Base-by-base conservation (phyloP, 371 early-diverging fungal genomes). In the Saksenaea vasiformis region DNA sequence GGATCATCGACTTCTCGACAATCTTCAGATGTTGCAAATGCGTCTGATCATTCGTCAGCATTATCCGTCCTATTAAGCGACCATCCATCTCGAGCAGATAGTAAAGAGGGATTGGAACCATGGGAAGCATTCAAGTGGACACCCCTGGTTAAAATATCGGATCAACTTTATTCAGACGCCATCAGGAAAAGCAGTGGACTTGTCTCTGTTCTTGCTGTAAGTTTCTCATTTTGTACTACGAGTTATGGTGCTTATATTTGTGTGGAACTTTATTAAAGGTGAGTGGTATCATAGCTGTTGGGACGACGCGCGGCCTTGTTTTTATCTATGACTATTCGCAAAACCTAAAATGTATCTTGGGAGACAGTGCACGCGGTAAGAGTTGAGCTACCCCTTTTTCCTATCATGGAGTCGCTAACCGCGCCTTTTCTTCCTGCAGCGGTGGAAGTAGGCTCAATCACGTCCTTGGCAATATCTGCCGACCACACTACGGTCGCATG, bases 41-140 rank as follows among this genome's bases (percentile, higher is more conserved):
- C 34, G 15, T 69, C 69, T 2, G 66, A 66, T 44, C 58, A 41
- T 14, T 68, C 65, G 7, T 69, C 66, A 8, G 61, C 68, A 9
- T 37, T 70, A 14, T 68, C 70, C 26, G 53, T 39, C 10, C n/a
- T 65, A 13, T 13, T 71, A 28, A 22, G 36, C 36, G 55, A 64
- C 43, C 58, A 38, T 14, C 15, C 56, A 65, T 26, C 31, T 22
- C 17, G 58, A 8, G 31, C 38, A 37, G 34, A 53, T 8, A 41
- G 56, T 19, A 67, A 60, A 9, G 65, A 68, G 9, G 56, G 36
- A n/a, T 39, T 74, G 2, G 84, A 85, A 56, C 81, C 87, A 17
- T 84, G 85, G 82, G 90, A 92, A 62, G 85, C 90, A 22, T 88
- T 93, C 54, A 75, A 84, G 65, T 93, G 92, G 93, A 88, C 89